Evolutionary conservation across 495 filamentous ascomycete genomes (phyloP), one percentile per base, ranked within the genome.

Genomic region (Penicillium argentinense): DNA sequence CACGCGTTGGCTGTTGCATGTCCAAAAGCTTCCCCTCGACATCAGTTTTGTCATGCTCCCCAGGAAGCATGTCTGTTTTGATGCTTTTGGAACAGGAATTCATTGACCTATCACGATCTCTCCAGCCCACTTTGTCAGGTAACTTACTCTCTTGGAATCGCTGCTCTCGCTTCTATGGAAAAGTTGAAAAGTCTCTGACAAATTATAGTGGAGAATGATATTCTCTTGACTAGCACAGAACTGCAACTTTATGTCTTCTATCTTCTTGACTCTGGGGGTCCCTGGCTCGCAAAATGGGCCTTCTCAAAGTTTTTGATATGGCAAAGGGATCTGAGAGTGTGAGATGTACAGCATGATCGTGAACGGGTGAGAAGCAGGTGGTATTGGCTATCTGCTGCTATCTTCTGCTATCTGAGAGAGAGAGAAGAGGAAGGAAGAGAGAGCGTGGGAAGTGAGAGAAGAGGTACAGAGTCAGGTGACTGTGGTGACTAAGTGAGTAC

Each of bases 171-270:
- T n/a, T n/a, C n/a, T n/a, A n/a, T n/a, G n/a, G n/a, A n/a, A n/a
- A n/a, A 34, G 5, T 5, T 16, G 4, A 34, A 5, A 13, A 34
- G 3, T 19, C 22, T 18, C 6, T 39, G 14, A 28, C 25, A 18
- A 21, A 39, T 39, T 14, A 5, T 18, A 47, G 45, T n/a, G 5
- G 45, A 57, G 23, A 38, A 46, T 25, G 32, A 52, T 9, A 43
- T 50, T 14, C 18, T 53, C 18, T 34, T 49, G 3, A 41, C 38
- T 17, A 25, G 39, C 9, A 24, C 32, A 2, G 54, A 29, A 11
- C 18, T 57, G 3, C 49, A 53, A 19, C 40, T 57, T n/a, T 53
- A 56, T 14, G 49, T 57, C 8, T 57, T 49, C 17, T 57, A 52
- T 16, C 41, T 57, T 4, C 25, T 53, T 14, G 45, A 53, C 18